Evolutionary conservation across 2,329 filamentous ascomycete species (phyloP), one percentile per base, ranked within the genome.

Genomic region (Cyanodermella asteris): DNA sequence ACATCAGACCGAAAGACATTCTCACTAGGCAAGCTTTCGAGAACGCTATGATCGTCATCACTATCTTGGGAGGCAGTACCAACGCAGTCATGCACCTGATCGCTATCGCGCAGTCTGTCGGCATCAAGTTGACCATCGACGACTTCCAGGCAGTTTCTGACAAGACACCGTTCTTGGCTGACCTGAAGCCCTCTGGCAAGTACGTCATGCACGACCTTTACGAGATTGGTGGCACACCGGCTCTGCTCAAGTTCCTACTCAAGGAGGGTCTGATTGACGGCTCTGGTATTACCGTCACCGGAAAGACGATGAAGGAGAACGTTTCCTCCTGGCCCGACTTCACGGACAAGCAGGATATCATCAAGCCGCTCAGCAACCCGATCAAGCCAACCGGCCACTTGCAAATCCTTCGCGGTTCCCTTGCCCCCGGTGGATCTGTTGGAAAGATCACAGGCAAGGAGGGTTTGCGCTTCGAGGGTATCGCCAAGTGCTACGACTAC

Each of bases 1-100:
- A 82, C 36, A 80, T 87, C 37, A 61, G 67, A 29, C 77, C 77
- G 6, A 59, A 59, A 25, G 77, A 87, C 39, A 77, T 84, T 45
- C 55, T 87, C 46, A 84, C 76, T 7, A 67, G 75, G 28, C 56
- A 75, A 43, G 74, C 77, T 6, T 82, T 87, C 37, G 75, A 84
- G 51, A 72, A 84, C 43, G 77, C 77, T 41, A 84, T 87, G 74
- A 63, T 75, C 7, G 58, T 84, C 14, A 70, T 81, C 34, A 82
- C 72, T 44, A 73, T 84, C 38, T 75, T 78, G 3, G 77, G 77
- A 27, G 77, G 77, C 34, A 81, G 74, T 41, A 87, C 77, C 35
- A 87, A 87, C 47, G 77, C 77, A 19, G 77, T 87, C 18, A 64
- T 87, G 22, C 77, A 87, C 47, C 51, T 87, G 23, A 77, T 87